Percentiles rank a stretch among this genome's conserved stretches.
Conservation (phyloP, 2,329 filamentous ascomycete genomes). For the Aureobasidium sp. region DNA sequence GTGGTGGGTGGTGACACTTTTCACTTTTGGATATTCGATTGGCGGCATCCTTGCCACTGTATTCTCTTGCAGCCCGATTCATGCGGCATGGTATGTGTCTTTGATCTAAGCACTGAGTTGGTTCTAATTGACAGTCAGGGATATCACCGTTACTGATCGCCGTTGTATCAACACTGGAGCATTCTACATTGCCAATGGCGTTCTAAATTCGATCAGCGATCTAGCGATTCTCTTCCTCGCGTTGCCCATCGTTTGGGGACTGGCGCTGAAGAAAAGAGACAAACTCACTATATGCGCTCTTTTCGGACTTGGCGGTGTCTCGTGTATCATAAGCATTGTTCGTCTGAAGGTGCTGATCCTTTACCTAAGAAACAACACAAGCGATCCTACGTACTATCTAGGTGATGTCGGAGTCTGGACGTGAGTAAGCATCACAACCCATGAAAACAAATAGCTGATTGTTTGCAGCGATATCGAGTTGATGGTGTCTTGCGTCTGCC, state of each 20-base stretch:
- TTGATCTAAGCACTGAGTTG: not conserved
- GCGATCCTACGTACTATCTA: not conserved
- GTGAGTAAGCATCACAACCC: not conserved
- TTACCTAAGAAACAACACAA: not conserved
- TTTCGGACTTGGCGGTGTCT: not conserved
- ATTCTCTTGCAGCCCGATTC: not conserved
- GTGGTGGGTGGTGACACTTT: not conserved
- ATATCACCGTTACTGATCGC: not conserved
- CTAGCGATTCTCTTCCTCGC: not conserved
- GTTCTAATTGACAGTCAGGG: not conserved
- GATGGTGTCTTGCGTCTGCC: not conserved
- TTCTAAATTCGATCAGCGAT: not conserved
- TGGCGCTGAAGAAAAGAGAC: not conserved
- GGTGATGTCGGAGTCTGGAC: not conserved
- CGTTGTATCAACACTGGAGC: not conserved
- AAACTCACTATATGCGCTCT: not conserved
- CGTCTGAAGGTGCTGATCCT: not conserved
- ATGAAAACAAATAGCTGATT: not conserved
- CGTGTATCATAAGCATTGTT: not conserved
- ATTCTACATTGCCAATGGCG: conserved; percentile 5
- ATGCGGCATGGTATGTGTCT: not conserved
- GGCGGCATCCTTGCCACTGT: not conserved
- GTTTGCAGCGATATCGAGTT: not conserved
- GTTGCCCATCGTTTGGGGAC: not conserved
- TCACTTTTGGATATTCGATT: not conserved